These are phyloP conservation scores for Colletotrichum eleusines DNA, from an alignment of 2,329 filamentous ascomycete species.

Conservation along the genomic window DNA sequence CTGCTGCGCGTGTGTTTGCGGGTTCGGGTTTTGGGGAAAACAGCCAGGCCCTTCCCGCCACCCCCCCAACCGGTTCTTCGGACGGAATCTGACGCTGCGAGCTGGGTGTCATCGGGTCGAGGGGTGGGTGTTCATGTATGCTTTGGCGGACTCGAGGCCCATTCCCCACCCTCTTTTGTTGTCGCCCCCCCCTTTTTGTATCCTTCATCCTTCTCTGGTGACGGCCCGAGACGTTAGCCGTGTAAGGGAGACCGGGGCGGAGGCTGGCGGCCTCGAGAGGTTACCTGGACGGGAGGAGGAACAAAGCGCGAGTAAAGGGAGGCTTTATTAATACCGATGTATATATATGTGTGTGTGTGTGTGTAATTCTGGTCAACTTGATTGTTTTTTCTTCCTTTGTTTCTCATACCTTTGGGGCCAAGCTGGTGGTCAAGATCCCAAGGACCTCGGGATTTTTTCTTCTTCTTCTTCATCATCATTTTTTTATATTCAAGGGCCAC, in stretches of 20 bases:
- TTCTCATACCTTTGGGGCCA: too few species aligned
- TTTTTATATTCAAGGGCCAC: not conserved
- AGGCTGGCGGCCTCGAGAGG: not conserved
- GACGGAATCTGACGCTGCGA: conserved; percentile 1
- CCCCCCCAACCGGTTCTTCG: not conserved
- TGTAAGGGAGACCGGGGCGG: too few species aligned
- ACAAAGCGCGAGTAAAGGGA: not conserved
- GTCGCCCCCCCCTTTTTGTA: not conserved
- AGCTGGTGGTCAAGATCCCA: too few species aligned
- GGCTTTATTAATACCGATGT: not conserved
- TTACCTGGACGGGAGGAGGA: not conserved
- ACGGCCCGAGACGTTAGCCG: conserved; percentile 5
- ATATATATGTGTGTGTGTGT: too few species aligned
- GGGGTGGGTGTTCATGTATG: not conserved
- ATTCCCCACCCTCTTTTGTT: too few species aligned
- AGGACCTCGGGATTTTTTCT: not conserved
- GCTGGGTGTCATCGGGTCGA: not conserved
- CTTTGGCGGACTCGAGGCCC: not conserved
- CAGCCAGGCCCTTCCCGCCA: too few species aligned
- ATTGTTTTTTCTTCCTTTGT: too few species aligned
- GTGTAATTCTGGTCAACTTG: too few species aligned
- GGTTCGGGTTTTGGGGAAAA: not conserved
- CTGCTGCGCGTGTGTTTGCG: not conserved
- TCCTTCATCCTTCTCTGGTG: not conserved
- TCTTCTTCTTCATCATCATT: not conserved